Evolutionary conservation across 2,329 filamentous ascomycete species (phyloP).

Genomic region (Claviceps pazoutovae): DNA sequence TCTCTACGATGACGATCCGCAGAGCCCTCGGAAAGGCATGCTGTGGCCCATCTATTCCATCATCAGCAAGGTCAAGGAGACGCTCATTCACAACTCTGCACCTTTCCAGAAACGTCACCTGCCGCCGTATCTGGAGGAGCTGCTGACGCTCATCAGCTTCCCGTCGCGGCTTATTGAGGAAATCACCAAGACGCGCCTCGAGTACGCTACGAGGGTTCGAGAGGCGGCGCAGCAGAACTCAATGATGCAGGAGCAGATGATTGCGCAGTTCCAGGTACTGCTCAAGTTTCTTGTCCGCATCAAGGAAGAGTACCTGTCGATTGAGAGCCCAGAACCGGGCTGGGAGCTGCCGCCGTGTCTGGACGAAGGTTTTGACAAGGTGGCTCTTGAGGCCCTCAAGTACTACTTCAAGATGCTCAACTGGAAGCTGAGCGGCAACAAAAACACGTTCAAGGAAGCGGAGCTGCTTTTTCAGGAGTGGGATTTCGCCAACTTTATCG

Average conservation of each 20-base stretch:
- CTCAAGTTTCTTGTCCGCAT: constrained; percentile 85
- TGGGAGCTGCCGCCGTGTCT: constrained; percentile 96
- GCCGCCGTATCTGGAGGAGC: constrained; percentile 90
- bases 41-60: constrained; percentile 70
- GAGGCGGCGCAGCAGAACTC: constrained; percentile 83
- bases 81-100: constrained; percentile 72
- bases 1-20: constrained; percentile 57
- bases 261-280: constrained; percentile 86
- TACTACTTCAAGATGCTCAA: constrained; percentile 99
- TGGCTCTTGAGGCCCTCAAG: constrained; percentile 82
- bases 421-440: constrained; percentile 94
- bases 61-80: constrained; percentile 86
- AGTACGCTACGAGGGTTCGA: constrained; percentile 89
- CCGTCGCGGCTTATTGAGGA: constrained; percentile 91
- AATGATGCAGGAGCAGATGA: constrained; percentile 96
- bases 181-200: constrained; percentile 82
- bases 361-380: constrained; percentile 87
- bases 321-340: constrained; percentile 75
- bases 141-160: constrained; percentile 93
- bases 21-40: constrained; percentile 51
- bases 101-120: constrained; percentile 80
- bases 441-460: constrained; percentile 98
- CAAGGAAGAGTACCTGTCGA: constrained; percentile 73
- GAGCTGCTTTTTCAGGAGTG: constrained; percentile 96
- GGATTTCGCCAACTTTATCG: constrained; percentile 92